phyloP scores from a whole-genome alignment of 805 yeast species.

The Candida silvatica region DNA sequence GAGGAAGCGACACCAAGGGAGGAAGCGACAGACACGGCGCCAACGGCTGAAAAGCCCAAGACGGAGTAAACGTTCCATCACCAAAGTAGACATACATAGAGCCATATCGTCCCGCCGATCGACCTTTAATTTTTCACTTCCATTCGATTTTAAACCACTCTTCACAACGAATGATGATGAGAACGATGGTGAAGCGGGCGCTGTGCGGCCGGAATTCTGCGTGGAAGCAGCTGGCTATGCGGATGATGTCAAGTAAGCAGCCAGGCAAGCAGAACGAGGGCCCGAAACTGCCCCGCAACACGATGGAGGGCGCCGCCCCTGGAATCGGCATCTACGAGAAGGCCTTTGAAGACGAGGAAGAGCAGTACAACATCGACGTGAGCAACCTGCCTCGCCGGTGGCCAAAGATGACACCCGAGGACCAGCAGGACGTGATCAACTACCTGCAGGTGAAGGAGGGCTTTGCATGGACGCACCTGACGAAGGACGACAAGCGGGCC shows the following conservation, averaged over 20 bases:
- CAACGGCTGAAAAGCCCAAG: conserved; percentile 1
- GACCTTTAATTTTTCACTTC: not conserved
- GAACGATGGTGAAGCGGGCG: too few relatives aligned
- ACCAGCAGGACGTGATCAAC: conserved; percentile 27
- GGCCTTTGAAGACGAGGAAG: conserved; percentile 13
- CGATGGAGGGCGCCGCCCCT: not conserved
- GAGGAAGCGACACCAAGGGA: too few relatives aligned
- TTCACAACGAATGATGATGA: too few relatives aligned
- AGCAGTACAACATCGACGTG: conserved; percentile 23
- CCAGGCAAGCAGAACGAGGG: not conserved
- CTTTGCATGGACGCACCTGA: conserved; percentile 30
- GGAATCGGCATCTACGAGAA: not conserved
- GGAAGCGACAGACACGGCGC: too few relatives aligned
- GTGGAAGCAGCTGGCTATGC: too few relatives aligned
- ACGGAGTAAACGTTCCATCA: too few relatives aligned
- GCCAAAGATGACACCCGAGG: conserved; percentile 24
- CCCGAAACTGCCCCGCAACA: not conserved
- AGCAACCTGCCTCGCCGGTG: conserved; percentile 23
- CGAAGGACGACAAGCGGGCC: conserved; percentile 46
- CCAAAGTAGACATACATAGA: too few relatives aligned
- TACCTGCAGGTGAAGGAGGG: conserved; percentile 28
- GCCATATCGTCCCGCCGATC: conserved; percentile 1
- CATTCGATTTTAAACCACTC: too few relatives aligned
- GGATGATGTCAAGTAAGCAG: not conserved
- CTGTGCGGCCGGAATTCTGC: too few relatives aligned